Conservation (phyloP, 2,329 filamentous ascomycete genomes). For the Colletotrichum gigasporum region DNA sequence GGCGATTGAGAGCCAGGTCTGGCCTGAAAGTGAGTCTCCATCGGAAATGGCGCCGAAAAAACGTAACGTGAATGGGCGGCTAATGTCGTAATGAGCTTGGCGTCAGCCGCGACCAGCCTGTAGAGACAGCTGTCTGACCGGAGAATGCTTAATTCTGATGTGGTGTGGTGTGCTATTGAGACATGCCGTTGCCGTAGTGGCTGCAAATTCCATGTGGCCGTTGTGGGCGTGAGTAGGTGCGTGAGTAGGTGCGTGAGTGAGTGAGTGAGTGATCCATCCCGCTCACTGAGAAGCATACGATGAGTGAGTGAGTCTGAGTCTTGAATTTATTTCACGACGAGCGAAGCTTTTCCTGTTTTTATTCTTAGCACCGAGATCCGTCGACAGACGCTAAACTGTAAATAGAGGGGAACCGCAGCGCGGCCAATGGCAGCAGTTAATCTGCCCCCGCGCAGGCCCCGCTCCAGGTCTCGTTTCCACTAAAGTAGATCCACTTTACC, state of each 20-base stretch:
- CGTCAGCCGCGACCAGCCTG: not conserved
- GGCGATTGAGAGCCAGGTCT: not conserved
- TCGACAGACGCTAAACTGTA: conserved; percentile 7
- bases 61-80: not conserved
- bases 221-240: not conserved
- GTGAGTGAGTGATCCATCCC: not conserved
- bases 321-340: not conserved
- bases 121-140: not conserved
- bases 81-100: conserved; percentile 1
- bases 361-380: not conserved
- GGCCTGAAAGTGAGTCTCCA: not conserved
- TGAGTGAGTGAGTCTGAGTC: not conserved
- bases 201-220: too few relatives aligned
- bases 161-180: not conserved
- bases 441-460: conserved; percentile 17
- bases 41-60: conserved; percentile 1
- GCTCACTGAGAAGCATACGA: not conserved
- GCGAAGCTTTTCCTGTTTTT: conserved; percentile 7
- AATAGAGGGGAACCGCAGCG: not conserved
- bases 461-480: conserved; percentile 14
- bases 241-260: too few relatives aligned
- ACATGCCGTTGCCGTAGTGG: too few relatives aligned
- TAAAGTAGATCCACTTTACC: conserved; percentile 16
- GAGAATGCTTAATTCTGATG: too few relatives aligned
- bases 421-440: conserved; percentile 12